phyloP scores from a whole-genome alignment of 1,284 basidiomycete species.

The Blastosporella zonata region DNA sequence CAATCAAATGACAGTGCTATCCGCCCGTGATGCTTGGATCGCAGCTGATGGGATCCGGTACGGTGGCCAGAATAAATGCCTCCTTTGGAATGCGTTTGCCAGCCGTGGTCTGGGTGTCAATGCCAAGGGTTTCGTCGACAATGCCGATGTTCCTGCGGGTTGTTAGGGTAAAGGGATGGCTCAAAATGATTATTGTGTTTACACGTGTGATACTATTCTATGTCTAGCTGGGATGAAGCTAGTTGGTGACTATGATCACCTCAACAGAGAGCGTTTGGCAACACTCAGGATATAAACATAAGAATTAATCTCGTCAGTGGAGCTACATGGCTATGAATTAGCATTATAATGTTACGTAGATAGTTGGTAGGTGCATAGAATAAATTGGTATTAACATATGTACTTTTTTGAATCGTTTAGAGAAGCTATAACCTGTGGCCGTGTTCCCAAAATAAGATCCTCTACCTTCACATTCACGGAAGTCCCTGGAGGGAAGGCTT shows the following conservation, averaged over 20 bases:
- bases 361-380: not conserved
- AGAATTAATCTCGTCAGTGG: too few species aligned
- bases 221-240: too few species aligned
- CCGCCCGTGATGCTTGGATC: constrained; percentile 42
- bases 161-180: not conserved
- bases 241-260: too few species aligned
- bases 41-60: constrained; percentile 45
- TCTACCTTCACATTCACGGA: not conserved
- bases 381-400: not conserved
- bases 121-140: constrained; percentile 22
- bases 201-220: too few species aligned
- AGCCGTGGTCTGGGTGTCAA: constrained; percentile 41
- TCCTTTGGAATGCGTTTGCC: constrained; percentile 42
- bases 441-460: not conserved
- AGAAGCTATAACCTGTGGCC: not conserved
- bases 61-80: constrained; percentile 38
- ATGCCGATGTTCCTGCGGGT: constrained; percentile 11
- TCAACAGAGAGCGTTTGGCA: too few species aligned
- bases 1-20: constrained; percentile 12
- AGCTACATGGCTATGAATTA: too few species aligned
- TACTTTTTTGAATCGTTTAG: not conserved
- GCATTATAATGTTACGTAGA: too few species aligned
- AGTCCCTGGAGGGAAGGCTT: not conserved
- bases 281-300: too few species aligned
- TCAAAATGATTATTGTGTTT: not conserved